Evolutionary conservation across 345 rosid species (phyloP).

Genomic region (Angophora floribunda): DNA sequence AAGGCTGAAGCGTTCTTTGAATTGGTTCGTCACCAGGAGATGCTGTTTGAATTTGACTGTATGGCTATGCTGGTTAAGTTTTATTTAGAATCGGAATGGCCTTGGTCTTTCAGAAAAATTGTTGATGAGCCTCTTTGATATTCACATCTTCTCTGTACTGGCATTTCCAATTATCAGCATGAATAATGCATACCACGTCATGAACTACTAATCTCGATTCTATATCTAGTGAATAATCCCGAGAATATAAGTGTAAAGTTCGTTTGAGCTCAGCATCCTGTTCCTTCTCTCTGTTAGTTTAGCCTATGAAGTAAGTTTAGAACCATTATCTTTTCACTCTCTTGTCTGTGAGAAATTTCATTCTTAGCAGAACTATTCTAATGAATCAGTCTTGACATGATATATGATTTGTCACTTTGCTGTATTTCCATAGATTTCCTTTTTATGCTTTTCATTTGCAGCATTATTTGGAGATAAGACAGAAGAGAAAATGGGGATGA

Average conservation of each 20-base stretch:
- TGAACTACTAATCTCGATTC: background rate
- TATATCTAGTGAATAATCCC: background rate
- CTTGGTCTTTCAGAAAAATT: background rate
- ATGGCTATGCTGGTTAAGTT: background rate
- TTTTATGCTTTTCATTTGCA: conserved; percentile 26
- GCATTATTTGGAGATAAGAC: conserved; percentile 49
- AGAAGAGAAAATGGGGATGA: conserved; percentile 56
- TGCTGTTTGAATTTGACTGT: background rate
- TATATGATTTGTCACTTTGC: conserved; percentile 13
- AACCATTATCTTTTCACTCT: background rate
- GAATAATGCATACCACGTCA: background rate
- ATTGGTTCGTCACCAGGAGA: background rate
- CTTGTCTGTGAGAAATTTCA: background rate
- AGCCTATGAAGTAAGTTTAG: background rate
- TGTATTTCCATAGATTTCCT: conserved; percentile 39
- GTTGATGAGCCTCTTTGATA: background rate
- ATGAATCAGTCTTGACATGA: background rate
- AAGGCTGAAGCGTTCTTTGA: background rate
- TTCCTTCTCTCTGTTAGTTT: background rate
- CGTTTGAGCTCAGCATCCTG: background rate
- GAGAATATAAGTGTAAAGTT: background rate
- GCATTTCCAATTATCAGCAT: background rate
- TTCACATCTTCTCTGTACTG: background rate
- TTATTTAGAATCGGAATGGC: background rate
- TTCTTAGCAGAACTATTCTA: background rate